phyloP scores from a whole-genome alignment of 331 rosid genomes.

The Pyracantha coccinea region DNA sequence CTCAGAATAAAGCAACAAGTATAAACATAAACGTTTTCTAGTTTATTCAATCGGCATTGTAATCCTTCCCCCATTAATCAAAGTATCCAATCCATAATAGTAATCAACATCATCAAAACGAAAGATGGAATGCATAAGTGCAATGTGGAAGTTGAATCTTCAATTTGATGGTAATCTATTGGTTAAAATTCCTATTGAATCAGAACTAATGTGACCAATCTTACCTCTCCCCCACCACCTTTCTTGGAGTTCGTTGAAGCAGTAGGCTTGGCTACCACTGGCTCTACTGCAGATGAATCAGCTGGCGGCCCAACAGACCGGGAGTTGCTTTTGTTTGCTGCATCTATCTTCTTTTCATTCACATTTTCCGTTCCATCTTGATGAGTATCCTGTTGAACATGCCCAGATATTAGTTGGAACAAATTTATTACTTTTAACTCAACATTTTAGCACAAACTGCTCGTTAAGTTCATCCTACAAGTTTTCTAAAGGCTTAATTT shows the following conservation, averaged over 20 bases:
- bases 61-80: background rate
- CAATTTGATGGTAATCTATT: background rate
- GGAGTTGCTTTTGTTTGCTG: background rate
- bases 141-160: background rate
- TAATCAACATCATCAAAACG: background rate
- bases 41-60: background rate
- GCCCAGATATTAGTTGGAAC: constrained; percentile 4
- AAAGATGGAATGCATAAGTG: background rate
- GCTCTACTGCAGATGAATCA: constrained; percentile 12
- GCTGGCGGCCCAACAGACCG: constrained; percentile 2
- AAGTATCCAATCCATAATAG: background rate
- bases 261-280: constrained; percentile 7
- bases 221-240: constrained; percentile 58
- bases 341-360: constrained; percentile 28
- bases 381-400: constrained; percentile 38
- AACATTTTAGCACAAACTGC: constrained; percentile 6
- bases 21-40: background rate
- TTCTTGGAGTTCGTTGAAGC: constrained; percentile 37
- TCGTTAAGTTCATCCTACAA: background rate
- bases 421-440: background rate
- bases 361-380: constrained; percentile 37
- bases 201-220: constrained; percentile 13
- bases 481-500: background rate
- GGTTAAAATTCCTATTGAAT: background rate
- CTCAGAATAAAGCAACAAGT: background rate